These are phyloP conservation scores for Claviceps sp. DNA, from an alignment of 2,329 filamentous ascomycete species.

Conservation along the genomic window DNA sequence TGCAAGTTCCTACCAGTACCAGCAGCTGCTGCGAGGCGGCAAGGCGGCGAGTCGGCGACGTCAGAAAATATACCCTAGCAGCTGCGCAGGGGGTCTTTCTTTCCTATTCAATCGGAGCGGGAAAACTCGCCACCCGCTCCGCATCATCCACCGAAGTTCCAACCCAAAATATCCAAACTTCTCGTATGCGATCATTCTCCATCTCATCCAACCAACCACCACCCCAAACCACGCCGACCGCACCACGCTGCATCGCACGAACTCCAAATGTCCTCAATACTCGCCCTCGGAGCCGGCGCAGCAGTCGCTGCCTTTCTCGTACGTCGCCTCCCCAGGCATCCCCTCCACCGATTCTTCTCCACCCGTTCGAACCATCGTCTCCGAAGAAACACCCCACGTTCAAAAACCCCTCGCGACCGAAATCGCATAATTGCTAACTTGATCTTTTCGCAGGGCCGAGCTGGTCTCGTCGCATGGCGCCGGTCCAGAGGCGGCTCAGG, in stretches of 20 bases:
- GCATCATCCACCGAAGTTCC: constrained; percentile 2
- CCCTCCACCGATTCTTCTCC: neutral
- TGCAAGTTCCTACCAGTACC: too few species aligned
- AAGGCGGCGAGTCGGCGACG: too few species aligned
- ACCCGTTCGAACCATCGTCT: neutral
- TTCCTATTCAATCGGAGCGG: constrained; percentile 7
- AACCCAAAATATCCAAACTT: constrained; percentile 13
- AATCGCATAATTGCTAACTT: too few species aligned
- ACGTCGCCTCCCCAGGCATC: constrained; percentile 10
- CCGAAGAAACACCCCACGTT: too few species aligned
- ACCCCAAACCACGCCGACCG: neutral
- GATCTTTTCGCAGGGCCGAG: constrained; percentile 55
- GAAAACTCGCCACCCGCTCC: constrained; percentile 8
- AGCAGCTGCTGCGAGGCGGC: too few species aligned
- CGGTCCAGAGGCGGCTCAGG: constrained; percentile 67
- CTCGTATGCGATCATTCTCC: neutral
- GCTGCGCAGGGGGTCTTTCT: neutral
- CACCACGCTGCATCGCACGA: too few species aligned
- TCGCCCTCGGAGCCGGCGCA: constrained; percentile 33
- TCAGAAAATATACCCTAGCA: neutral
- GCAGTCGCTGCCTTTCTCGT: constrained; percentile 40
- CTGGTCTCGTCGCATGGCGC: constrained; percentile 78
- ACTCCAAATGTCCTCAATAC: constrained; percentile 26
- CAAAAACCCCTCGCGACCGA: too few species aligned
- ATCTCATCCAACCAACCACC: neutral